Percentiles rank a stretch among this genome's conserved stretches.
These are phyloP conservation scores for Xylaria venustula DNA, from an alignment of 495 filamentous ascomycete genomes.

Conservation along the genomic window DNA sequence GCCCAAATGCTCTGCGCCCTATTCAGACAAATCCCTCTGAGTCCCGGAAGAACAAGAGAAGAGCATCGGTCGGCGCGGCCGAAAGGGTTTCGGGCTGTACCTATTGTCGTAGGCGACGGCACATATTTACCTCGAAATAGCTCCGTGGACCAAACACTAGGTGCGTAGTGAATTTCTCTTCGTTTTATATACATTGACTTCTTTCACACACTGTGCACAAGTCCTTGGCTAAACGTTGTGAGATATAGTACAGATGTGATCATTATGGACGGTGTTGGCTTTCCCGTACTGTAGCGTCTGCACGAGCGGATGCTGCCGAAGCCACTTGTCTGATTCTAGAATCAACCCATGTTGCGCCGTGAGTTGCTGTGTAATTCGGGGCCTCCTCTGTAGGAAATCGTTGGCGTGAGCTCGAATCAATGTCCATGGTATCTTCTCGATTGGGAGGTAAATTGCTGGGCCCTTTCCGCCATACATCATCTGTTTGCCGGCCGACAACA, in stretches of 20 bases:
- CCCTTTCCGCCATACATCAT: constrained; percentile 32
- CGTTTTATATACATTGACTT: too few species aligned
- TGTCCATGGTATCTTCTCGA: constrained; percentile 27
- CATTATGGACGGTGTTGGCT: constrained; percentile 21
- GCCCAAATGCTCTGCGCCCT: too few species aligned
- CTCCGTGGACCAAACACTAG: neutral
- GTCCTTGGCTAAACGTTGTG: neutral
- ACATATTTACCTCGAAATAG: neutral
- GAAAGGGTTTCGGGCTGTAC: neutral
- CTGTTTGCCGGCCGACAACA: constrained; percentile 23
- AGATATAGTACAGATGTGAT: neutral
- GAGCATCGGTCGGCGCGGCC: neutral
- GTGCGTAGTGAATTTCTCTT: too few species aligned
- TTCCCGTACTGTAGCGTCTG: constrained; percentile 28
- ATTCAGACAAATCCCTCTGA: too few species aligned
- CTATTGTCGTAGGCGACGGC: neutral
- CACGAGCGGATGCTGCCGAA: constrained; percentile 28
- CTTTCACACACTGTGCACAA: constrained; percentile 1
- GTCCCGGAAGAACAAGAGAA: too few species aligned
- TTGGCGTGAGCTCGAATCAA: constrained; percentile 21
- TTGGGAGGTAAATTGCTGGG: constrained; percentile 14
- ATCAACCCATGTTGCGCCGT: constrained; percentile 5
- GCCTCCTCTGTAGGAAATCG: constrained; percentile 21
- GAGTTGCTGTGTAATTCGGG: constrained; percentile 10
- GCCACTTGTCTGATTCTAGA: constrained; percentile 32